A percentile compares a stretch with the other conserved stretches of the same genome.
phyloP scores from a whole-genome alignment of 1,284 basidiomycete genomes.

The Tilletiaria anomala region DNA sequence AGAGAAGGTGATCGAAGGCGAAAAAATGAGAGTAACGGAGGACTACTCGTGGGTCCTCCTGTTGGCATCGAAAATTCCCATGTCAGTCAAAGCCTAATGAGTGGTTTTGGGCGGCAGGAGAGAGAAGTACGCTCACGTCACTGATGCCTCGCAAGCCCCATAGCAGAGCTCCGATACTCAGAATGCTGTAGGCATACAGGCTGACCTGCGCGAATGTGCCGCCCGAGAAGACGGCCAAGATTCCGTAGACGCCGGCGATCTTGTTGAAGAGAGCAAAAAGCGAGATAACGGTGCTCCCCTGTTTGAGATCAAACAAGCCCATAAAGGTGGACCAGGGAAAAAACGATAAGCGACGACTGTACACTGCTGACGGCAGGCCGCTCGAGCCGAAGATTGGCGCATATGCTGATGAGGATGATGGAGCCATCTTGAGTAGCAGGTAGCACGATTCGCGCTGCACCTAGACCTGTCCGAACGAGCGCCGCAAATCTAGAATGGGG shows the following conservation, averaged over 20 bases:
- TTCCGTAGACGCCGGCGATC: constrained; percentile 88
- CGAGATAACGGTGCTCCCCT: constrained; percentile 33
- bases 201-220: constrained; percentile 72
- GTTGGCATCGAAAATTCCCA: neutral
- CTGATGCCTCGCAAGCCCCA: constrained; percentile 79
- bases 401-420: too few relatives aligned
- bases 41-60: constrained; percentile 43
- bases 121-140: constrained; percentile 50
- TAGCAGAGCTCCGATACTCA: constrained; percentile 61
- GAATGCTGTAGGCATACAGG: constrained; percentile 72
- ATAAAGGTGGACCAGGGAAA: constrained; percentile 22
- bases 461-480: too few relatives aligned
- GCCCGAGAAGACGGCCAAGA: constrained; percentile 75
- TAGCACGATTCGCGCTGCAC: too few relatives aligned
- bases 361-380: neutral
- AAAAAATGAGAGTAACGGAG: constrained; percentile 86
- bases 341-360: too few relatives aligned
- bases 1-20: constrained; percentile 77
- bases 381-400: too few relatives aligned
- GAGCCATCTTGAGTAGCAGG: too few relatives aligned
- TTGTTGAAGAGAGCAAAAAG: constrained; percentile 66
- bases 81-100: neutral
- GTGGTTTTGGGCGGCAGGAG: constrained; percentile 3
- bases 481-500: too few relatives aligned
- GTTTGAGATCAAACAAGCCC: constrained; percentile 35